phyloP scores from a whole-genome alignment of 768 basidiomycete species.

The Paxillus rubicundulus region DNA sequence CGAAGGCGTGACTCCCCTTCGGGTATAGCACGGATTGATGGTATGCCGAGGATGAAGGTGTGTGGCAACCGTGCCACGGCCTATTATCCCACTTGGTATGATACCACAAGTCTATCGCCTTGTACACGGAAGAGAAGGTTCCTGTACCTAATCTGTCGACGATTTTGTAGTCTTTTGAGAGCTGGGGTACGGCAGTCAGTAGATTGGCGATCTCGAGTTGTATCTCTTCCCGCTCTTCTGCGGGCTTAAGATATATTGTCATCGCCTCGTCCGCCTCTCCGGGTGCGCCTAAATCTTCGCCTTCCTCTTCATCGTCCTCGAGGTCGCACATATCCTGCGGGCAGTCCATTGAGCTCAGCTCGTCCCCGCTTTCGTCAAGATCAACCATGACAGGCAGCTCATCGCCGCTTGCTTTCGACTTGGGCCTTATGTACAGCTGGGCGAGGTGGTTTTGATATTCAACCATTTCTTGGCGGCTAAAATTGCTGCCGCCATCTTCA shows the following conservation, averaged over 20 bases:
- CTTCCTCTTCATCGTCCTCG: slow-evolving; percentile 35
- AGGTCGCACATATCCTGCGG: slow-evolving; percentile 37
- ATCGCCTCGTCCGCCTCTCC: slow-evolving; percentile 59
- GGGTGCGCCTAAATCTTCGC: slow-evolving; percentile 31
- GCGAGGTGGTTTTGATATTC: slow-evolving; percentile 53
- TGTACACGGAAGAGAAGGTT: slow-evolving; percentile 99
- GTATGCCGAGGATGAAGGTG: slow-evolving; percentile 58
- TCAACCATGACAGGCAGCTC: slow-evolving; percentile 37
- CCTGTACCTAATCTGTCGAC: slow-evolving; percentile 94
- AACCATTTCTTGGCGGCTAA: slow-evolving; percentile 38
- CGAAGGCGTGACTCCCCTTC: slow-evolving; percentile 59
- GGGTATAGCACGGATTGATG: slow-evolving; percentile 52
- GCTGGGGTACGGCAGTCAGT: slow-evolving; percentile 59
- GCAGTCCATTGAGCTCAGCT: slow-evolving; percentile 35
- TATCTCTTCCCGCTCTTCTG: slow-evolving; percentile 73
- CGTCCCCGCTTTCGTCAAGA: slow-evolving; percentile 46
- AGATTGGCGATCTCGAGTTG: slow-evolving; percentile 75
- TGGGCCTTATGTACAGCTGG: slow-evolving; percentile 36
- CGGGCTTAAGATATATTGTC: slow-evolving; percentile 53
- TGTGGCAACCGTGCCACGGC: slow-evolving; percentile 69
- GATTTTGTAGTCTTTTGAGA: slow-evolving; percentile 68
- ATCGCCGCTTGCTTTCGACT: slow-evolving; percentile 21
- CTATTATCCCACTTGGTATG: slow-evolving; percentile 75
- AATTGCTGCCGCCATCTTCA: slow-evolving; percentile 49
- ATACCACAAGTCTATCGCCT: slow-evolving; percentile 80